These are phyloP conservation scores for Passiflora organensis DNA, from an alignment of 345 rosid genomes.

Conservation along the genomic window DNA sequence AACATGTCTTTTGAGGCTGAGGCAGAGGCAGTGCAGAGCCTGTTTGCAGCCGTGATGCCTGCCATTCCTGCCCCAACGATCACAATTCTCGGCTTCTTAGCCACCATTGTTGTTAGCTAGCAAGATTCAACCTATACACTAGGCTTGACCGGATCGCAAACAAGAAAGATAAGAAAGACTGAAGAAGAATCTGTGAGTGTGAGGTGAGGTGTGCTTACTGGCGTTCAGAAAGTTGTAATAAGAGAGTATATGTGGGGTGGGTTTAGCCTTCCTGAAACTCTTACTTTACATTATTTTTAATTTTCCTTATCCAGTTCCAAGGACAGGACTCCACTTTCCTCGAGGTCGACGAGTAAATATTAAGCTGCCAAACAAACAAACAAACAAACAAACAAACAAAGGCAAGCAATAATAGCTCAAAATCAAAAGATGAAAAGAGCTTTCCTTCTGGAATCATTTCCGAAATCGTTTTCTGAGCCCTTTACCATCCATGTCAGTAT, in stretches of 20 bases:
- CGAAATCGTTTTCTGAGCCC: too few species aligned
- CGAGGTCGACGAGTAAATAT: too few species aligned
- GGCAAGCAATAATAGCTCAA: too few species aligned
- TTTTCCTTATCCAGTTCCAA: too few species aligned
- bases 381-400: too few species aligned
- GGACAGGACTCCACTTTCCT: too few species aligned
- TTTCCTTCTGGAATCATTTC: too few species aligned
- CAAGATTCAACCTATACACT: too few species aligned
- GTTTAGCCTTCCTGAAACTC: slow-evolving; percentile 5
- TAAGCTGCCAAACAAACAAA: too few species aligned
- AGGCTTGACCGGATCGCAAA: too few species aligned
- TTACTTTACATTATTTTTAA: slow-evolving; percentile 1
- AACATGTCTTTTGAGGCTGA: slow-evolving; percentile 52
- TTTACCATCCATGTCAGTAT: too few species aligned
- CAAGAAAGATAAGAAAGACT: neutral
- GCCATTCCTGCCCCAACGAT: slow-evolving; percentile 99
- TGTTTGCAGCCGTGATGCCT: slow-evolving; percentile 91
- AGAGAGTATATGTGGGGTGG: slow-evolving; percentile 14
- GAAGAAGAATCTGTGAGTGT: slow-evolving; percentile 18
- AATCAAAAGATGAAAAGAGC: too few species aligned
- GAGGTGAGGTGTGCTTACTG: slow-evolving; percentile 24
- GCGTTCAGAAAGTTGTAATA: slow-evolving; percentile 38
- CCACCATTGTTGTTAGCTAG: slow-evolving; percentile 42
- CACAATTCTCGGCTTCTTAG: slow-evolving; percentile 82
- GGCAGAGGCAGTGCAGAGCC: slow-evolving; percentile 47